Base-by-base conservation (phyloP, 495 filamentous ascomycete species). In the Rhypophila decipiens region DNA sequence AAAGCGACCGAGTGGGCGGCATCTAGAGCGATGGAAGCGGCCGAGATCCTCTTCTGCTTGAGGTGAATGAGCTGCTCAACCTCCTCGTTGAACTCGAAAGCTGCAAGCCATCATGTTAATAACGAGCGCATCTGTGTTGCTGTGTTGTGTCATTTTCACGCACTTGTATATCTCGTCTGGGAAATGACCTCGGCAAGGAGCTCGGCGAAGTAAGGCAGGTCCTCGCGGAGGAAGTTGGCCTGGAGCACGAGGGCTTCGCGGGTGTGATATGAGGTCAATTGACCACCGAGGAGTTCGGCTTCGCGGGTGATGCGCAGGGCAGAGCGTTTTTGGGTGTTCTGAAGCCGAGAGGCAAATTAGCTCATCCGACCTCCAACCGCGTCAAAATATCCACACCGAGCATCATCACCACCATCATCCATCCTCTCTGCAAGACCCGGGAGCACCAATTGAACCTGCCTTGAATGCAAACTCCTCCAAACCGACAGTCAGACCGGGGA, bases 201-300 rank as follows among this genome's bases (percentile, higher is more conserved):
- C 76, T 99, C 93, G 63, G 88, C 80, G 70, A 96, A 99, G 80
- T 97, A 99, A 52, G 93, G 90, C 50, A 99, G 82, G 56, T 99
- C 89, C 61, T 90, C 83, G 63, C 89, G 79, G 47, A 99, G 79
- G 78, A 97, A 97, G 68, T 88, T 95, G 63, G 93, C 86, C 66
- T 87, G 80, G 57, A 97, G 71, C 55, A 97, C 80, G 49, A 99
- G 69, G 57, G 90, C 90, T 72, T 99, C 93, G 60, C 90, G 83
- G 55, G 90, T 87, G 73, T 95, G 87, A 69, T 85, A 84, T 43
- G 93, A 73, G 56, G 71, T 75, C 68, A 96, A 79, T 75, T 88
- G 80, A 57, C 87, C 86, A 54, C 93, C 93, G 53, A 97, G 78
- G 54, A 99, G 83, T 73, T 99, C 93, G 55, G 84, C 75, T 76